phyloP scores from a whole-genome alignment of 2,329 filamentous ascomycete species.

The Aspergillus neoniger region DNA sequence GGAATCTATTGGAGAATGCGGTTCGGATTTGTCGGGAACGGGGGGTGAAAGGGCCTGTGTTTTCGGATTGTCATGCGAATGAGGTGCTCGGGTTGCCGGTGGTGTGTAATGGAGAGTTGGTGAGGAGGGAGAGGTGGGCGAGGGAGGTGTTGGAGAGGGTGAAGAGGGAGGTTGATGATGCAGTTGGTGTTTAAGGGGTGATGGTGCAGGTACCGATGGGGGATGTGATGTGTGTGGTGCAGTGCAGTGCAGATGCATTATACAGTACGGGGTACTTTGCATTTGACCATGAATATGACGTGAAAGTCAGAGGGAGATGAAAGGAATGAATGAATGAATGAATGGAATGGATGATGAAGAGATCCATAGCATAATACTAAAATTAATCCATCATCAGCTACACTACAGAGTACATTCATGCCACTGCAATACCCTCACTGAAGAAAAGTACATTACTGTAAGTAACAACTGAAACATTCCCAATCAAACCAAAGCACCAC shows the following conservation, averaged over 20 bases:
- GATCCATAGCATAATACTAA: too few species aligned
- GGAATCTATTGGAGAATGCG: constrained; percentile 71
- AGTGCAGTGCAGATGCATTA: too few species aligned
- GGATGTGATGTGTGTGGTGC: too few species aligned
- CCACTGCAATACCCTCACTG: too few species aligned
- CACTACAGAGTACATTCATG: too few species aligned
- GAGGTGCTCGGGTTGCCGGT: constrained; percentile 59
- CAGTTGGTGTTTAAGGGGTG: background rate
- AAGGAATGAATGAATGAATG: background rate
- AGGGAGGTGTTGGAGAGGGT: constrained; percentile 22
- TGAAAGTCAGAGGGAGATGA: background rate
- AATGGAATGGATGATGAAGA: background rate
- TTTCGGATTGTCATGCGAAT: constrained; percentile 78
- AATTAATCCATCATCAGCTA: too few species aligned
- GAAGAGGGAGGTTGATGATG: background rate
- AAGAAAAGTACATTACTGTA: too few species aligned
- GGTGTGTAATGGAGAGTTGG: constrained; percentile 64
- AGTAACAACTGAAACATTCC: too few species aligned
- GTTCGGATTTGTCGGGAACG: constrained; percentile 67
- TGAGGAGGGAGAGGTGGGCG: constrained; percentile 61
- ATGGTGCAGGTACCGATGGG: background rate
- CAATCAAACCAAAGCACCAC: too few species aligned
- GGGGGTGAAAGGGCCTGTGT: constrained; percentile 68
- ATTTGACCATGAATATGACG: background rate
- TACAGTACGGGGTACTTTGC: too few species aligned